Conservation (phyloP, 805 yeast genomes). For the Candida montana region DNA sequence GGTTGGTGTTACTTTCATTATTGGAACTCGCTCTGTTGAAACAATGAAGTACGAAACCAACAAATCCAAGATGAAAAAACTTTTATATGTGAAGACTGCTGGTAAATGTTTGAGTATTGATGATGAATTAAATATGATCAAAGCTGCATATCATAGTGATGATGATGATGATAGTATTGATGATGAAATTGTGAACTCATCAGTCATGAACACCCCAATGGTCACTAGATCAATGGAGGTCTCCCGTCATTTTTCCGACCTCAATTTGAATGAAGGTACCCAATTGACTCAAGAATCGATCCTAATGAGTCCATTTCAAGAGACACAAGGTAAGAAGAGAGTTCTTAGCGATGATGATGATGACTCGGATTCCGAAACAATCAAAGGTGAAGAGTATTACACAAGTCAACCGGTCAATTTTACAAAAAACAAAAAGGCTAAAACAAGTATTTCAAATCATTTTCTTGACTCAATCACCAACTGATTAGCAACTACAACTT, state of each 20-base stretch:
- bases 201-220: not conserved
- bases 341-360: not conserved
- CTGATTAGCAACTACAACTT: not conserved
- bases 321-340: not conserved
- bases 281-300: slow-evolving; percentile 1
- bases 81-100: slow-evolving; percentile 9
- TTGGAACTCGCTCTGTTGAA: not conserved
- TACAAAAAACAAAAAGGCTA: slow-evolving; percentile 12
- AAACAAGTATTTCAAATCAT: slow-evolving; percentile 8
- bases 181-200: slow-evolving; percentile 5
- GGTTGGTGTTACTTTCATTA: slow-evolving; percentile 16
- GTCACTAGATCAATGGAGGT: slow-evolving; percentile 2
- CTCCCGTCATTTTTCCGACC: not conserved
- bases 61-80: not conserved
- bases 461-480: not conserved
- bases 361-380: not conserved
- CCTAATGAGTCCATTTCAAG: slow-evolving; percentile 7
- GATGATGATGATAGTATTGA: slow-evolving; percentile 1
- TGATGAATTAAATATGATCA: slow-evolving; percentile 8
- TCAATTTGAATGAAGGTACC: not conserved
- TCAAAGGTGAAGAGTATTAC: slow-evolving; percentile 1
- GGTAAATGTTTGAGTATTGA: slow-evolving; percentile 15
- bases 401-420: slow-evolving; percentile 16
- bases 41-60: not conserved
- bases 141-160: not conserved